Conservation (phyloP, 495 filamentous ascomycete species). For the Aspergillus campestris region DNA sequence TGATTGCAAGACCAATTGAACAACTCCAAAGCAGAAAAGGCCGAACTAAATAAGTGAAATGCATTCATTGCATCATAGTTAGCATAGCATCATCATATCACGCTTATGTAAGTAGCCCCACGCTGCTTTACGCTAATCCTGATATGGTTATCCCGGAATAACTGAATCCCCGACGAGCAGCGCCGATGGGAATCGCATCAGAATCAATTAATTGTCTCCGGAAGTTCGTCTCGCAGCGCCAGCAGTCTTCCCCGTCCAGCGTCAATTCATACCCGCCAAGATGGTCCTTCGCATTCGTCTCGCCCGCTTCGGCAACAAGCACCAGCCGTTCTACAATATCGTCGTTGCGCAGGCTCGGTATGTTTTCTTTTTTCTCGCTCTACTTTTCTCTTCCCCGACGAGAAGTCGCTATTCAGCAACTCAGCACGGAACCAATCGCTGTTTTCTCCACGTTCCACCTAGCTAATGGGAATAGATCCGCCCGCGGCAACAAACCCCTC, state of each 20-base stretch:
- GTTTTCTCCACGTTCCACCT: background rate
- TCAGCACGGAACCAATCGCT: too few species aligned
- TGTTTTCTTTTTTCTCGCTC: conserved; percentile 13
- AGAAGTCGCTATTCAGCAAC: background rate
- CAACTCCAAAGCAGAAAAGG: too few species aligned
- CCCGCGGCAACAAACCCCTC: conserved; percentile 75
- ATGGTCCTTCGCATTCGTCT: conserved; percentile 95
- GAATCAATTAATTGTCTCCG: conserved; percentile 17
- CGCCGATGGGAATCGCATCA: background rate
- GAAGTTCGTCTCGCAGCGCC: conserved; percentile 7
- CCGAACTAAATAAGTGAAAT: background rate
- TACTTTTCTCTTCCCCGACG: background rate
- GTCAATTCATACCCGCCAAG: conserved; percentile 13
- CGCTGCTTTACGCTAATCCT: conserved; percentile 20
- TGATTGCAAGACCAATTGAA: too few species aligned
- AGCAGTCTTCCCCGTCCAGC: conserved; percentile 1
- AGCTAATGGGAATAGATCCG: conserved; percentile 33
- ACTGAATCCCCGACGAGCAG: conserved; percentile 16
- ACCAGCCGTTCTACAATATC: conserved; percentile 90
- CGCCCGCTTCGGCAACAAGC: conserved; percentile 84
- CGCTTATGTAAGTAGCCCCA: background rate
- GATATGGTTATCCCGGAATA: conserved; percentile 15
- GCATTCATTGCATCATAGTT: conserved; percentile 17
- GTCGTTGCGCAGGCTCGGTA: conserved; percentile 94
- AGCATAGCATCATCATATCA: conserved; percentile 18